phyloP scores from a whole-genome alignment of 805 yeast species.

The Saturnispora besseyi region DNA sequence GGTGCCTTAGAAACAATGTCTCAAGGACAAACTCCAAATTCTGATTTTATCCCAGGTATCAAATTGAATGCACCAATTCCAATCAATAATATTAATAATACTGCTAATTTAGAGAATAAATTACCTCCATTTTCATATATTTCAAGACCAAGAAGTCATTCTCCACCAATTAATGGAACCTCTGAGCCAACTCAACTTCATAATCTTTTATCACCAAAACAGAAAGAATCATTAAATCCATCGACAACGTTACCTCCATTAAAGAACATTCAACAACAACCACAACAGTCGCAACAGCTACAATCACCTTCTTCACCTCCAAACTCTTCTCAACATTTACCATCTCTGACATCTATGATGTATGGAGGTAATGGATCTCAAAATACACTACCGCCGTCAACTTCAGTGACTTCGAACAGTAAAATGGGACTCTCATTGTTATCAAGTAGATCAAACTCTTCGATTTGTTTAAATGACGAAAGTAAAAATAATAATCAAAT shows the following conservation, averaged over 20 bases:
- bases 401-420: background rate
- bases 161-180: slow-evolving; percentile 3
- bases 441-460: background rate
- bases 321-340: slow-evolving; percentile 4
- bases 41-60: slow-evolving; percentile 26
- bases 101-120: slow-evolving; percentile 1
- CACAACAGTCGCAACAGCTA: slow-evolving; percentile 9
- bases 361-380: background rate
- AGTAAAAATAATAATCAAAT: background rate
- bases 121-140: slow-evolving; percentile 23
- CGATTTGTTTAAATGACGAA: background rate
- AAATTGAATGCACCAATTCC: slow-evolving; percentile 22
- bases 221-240: slow-evolving; percentile 2
- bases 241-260: slow-evolving; percentile 6
- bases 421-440: background rate
- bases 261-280: slow-evolving; percentile 4
- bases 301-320: slow-evolving; percentile 4
- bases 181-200: slow-evolving; percentile 13
- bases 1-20: slow-evolving; percentile 35
- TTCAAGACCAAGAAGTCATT: slow-evolving; percentile 4
- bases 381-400: background rate
- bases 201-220: slow-evolving; percentile 9
- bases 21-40: slow-evolving; percentile 19
- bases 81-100: slow-evolving; percentile 3
- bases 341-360: slow-evolving; percentile 9